Base-by-base conservation (phyloP, 1,284 basidiomycete species). In the Trichosporon ovoides region DNA sequence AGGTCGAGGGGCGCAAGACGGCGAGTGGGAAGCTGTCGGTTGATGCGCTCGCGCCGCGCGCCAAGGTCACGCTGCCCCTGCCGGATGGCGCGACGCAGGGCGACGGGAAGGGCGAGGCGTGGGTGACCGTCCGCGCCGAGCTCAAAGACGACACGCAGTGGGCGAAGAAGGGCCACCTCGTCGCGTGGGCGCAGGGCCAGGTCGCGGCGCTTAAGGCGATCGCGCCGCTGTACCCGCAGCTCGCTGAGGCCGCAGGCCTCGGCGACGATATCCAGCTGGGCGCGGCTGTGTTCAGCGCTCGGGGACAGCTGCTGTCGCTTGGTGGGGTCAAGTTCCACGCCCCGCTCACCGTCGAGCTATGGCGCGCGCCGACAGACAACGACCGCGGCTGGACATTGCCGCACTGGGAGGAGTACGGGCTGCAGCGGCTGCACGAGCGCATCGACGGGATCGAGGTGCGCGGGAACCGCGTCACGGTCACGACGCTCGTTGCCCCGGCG, bases 311-410 rank as follows among this genome's bases (percentile, higher is more conserved):
- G 7, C 13, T 57, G 11, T 18, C 18, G 5, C 35, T 68, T 9
- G 58, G 58, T 11, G 24, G 22, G 1, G 7, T 58, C 50, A 19
- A 43, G 6, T 37, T 57, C 33, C 22, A 33, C 10, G 20, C 19
- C 9, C 24, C 34, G 16, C n/a, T 48, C 3, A 14, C 40, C 7
- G 52, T 62, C 7, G 61, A 66, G 53, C 33, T 68, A 14, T 65
- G 65, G 61, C 61, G 67, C 22, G 65, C 65, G 7, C 31, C 56
- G 38, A 68, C 63, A 9, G 66, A 68, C 55, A 67, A 67, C 53
- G 66, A 68, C 51, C 20, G 40, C 16, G 58, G 51, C n/a, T 20
- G 16, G 28, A 38, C 53, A n/a, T 20, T 35, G 3, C 31, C 38
- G n/a, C 22, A 53, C 37, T 53, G 38, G 52, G 28, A 28, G 28